These are phyloP conservation scores for Carex pumila DNA, from an alignment of 176 grass and related monocot species.

Conservation along the genomic window DNA sequence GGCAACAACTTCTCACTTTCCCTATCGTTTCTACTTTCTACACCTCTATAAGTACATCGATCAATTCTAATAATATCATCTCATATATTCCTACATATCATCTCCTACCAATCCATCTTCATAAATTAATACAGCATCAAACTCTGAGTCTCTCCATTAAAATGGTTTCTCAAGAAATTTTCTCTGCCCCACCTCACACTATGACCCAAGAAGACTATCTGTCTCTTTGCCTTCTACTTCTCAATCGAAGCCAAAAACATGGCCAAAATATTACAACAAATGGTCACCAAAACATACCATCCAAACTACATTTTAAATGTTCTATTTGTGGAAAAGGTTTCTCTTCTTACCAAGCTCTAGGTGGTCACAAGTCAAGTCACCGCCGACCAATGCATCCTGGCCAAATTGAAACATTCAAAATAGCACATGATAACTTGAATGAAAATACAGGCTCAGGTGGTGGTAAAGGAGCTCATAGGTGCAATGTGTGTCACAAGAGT, in stretches of 20 bases:
- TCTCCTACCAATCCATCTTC: conserved; percentile 13
- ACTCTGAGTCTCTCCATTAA: conserved; percentile 17
- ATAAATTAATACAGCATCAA: neutral
- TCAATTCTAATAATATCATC: neutral
- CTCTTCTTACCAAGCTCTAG: conserved; percentile 72
- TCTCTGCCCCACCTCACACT: conserved; percentile 17
- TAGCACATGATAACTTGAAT: neutral
- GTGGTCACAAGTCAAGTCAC: conserved; percentile 93
- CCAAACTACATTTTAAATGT: conserved; percentile 46
- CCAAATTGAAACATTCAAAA: neutral
- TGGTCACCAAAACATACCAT: neutral
- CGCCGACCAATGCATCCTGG: conserved; percentile 25
- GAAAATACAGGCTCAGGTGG: neutral
- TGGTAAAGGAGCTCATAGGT: conserved; percentile 31
- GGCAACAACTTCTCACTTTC: neutral
- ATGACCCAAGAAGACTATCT: conserved; percentile 51
- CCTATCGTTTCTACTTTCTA: neutral
- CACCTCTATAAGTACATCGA: neutral
- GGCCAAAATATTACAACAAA: neutral
- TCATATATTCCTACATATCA: neutral
- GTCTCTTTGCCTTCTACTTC: conserved; percentile 55
- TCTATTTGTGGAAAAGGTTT: conserved; percentile 69
- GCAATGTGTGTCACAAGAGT: conserved; percentile 45
- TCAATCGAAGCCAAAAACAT: conserved; percentile 17
- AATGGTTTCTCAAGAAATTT: conserved; percentile 10